Conservation (phyloP, 2,329 filamentous ascomycete genomes). For the Nannizziopsis barbatae region DNA sequence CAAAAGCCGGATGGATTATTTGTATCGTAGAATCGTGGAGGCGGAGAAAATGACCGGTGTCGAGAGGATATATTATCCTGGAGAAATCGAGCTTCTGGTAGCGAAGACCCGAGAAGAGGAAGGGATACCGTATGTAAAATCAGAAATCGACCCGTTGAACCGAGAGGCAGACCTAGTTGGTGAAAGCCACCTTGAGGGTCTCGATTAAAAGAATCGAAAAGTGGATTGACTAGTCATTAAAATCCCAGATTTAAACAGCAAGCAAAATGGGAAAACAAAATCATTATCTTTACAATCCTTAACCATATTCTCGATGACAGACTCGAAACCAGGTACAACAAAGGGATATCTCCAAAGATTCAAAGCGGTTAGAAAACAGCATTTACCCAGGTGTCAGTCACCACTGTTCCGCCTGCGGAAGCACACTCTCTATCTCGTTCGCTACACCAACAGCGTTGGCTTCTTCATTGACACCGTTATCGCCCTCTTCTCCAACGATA, state of each 20-base stretch:
- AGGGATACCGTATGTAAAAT: constrained; percentile 42
- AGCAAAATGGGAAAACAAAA: too few relatives aligned
- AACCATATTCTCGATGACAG: too few relatives aligned
- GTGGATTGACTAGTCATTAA: background rate
- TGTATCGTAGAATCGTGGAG: constrained; percentile 45
- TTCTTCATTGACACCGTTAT: constrained; percentile 22
- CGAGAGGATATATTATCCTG: constrained; percentile 47
- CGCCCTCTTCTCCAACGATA: constrained; percentile 28
- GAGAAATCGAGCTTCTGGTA: constrained; percentile 45
- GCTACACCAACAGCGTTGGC: constrained; percentile 18
- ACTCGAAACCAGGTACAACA: background rate
- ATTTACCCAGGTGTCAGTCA: constrained; percentile 6
- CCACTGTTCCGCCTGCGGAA: constrained; percentile 29
- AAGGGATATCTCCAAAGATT: background rate
- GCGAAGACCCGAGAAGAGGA: constrained; percentile 32
- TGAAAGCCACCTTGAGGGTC: constrained; percentile 9
- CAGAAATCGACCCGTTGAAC: constrained; percentile 42
- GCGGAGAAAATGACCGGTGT: constrained; percentile 44
- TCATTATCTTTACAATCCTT: too few relatives aligned
- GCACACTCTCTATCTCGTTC: constrained; percentile 23
- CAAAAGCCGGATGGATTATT: constrained; percentile 47
- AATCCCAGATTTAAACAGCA: background rate
- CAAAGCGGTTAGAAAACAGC: background rate
- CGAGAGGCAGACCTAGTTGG: constrained; percentile 39
- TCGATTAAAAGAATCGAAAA: background rate